A percentile compares a stretch with the other conserved stretches of the same genome.
Conservation (phyloP, 352 stramenopile genomes). For the Pythium angustatum region DNA sequence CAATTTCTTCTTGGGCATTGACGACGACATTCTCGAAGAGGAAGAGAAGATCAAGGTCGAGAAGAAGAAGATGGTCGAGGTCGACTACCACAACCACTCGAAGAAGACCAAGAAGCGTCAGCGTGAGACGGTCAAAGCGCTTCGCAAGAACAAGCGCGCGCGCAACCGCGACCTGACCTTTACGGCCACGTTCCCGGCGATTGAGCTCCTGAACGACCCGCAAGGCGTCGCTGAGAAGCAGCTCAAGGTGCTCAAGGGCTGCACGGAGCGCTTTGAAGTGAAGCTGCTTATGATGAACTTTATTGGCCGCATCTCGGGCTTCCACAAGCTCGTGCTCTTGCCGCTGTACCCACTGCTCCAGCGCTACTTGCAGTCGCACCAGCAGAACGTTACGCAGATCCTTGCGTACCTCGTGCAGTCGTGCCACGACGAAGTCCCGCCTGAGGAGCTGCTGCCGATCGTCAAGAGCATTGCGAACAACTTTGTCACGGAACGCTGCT, state of each 20-base stretch:
- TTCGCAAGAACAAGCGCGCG: constrained; percentile 91
- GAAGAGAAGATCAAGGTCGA: constrained; percentile 91
- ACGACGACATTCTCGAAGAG: constrained; percentile 97
- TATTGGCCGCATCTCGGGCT: constrained; percentile 95
- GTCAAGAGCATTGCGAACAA: constrained; percentile 98
- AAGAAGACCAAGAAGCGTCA: constrained; percentile 96
- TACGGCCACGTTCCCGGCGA: constrained; percentile 93
- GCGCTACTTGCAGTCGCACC: constrained; percentile 89
- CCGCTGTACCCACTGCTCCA: constrained; percentile 97
- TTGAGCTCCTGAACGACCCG: constrained; percentile 97
- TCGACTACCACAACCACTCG: constrained; percentile 95
- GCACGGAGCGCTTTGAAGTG: constrained; percentile 90
- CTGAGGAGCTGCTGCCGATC: constrained; percentile 95
- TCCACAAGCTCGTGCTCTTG: constrained; percentile 97
- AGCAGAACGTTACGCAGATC: constrained; percentile 92
- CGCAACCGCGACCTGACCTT: constrained; percentile 78
- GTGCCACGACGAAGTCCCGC: constrained; percentile 97
- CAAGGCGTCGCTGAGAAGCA: constrained; percentile 94
- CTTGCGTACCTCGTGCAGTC: constrained; percentile 97
- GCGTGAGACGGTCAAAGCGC: constrained; percentile 80
- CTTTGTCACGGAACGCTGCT: constrained; percentile 97
- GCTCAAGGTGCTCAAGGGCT: constrained; percentile 91
- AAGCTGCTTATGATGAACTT: constrained; percentile 99
- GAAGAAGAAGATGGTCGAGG: constrained; percentile 77
- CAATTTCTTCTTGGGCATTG: constrained; percentile 98